Evolutionary conservation across 768 basidiomycete species (phyloP).

Genomic region (Rossbeevera mucosa): DNA sequence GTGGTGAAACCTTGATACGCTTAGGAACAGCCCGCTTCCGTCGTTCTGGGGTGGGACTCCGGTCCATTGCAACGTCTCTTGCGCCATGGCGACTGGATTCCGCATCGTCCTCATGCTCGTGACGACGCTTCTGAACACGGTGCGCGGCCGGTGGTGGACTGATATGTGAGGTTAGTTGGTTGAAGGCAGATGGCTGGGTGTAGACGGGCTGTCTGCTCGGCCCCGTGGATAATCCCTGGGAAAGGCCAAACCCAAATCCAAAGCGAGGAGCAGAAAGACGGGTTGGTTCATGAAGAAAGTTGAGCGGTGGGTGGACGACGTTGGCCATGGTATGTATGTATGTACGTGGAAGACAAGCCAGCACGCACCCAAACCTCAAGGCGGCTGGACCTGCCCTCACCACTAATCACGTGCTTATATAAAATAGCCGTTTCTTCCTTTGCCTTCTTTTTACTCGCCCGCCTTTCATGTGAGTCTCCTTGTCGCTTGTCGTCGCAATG

Average conservation of each 20-base stretch:
- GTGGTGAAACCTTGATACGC: slow-evolving; percentile 39
- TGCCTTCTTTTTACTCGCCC: slow-evolving; percentile 4
- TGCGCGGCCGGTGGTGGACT: slow-evolving; percentile 36
- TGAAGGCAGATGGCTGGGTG: slow-evolving; percentile 44
- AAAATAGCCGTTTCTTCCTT: slow-evolving; percentile 13
- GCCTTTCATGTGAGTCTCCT: slow-evolving; percentile 30
- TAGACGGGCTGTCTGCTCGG: slow-evolving; percentile 45
- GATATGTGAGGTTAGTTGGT: slow-evolving; percentile 51
- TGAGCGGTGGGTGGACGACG: slow-evolving; percentile 61
- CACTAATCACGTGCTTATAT: slow-evolving; percentile 28
- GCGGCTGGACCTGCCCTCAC: slow-evolving; percentile 33
- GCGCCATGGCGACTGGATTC: slow-evolving; percentile 34
- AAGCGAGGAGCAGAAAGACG: slow-evolving; percentile 60
- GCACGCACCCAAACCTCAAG: slow-evolving; percentile 11
- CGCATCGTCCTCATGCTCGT: slow-evolving; percentile 65
- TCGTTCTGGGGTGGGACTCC: slow-evolving; percentile 80
- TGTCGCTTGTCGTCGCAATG: slow-evolving; percentile 33
- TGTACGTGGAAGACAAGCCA: slow-evolving; percentile 17
- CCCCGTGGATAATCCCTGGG: slow-evolving; percentile 39
- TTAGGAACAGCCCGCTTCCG: slow-evolving; percentile 67
- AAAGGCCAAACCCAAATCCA: slow-evolving; percentile 69
- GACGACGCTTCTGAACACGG: slow-evolving; percentile 59
- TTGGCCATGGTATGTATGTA: slow-evolving; percentile 68
- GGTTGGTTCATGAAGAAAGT: slow-evolving; percentile 56
- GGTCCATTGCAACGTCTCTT: slow-evolving; percentile 74